Base-by-base conservation (phyloP, 768 basidiomycete genomes). In the Tulasnella sp. region DNA sequence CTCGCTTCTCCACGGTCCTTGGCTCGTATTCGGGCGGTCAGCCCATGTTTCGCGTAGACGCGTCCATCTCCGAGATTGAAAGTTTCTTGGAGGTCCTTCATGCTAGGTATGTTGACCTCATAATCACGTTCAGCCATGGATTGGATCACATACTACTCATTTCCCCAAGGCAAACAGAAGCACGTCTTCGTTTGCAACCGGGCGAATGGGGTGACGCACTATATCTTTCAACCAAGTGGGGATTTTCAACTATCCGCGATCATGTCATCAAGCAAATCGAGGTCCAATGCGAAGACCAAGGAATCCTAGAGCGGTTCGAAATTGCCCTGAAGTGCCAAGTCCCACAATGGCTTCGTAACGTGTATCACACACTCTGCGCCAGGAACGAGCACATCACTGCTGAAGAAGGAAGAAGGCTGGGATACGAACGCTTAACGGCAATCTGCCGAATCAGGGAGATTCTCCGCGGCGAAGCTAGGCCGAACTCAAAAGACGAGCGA, bases 211-310 rank as follows among this genome's bases (percentile, higher is more conserved):
- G n/a, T 1, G 30, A 15, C 9, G 34, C 42, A 17, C 38, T 59
- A 21, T 29, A 59, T 21, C 19, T 59, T 11, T 45, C 58, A 26
- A 59, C 58, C n/a, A 29, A 29, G 1, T 59, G 58, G 58, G 4
- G 27, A 10, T 51, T 50, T 47, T 13, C 21, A 23, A 30, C 23
- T 19, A 7, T 50, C 13, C 58, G 58, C 3, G 23, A 50, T 11
- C 34, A 50, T 23, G 27, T 32, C 29, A 51, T 51, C 23, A 10
- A 34, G n/a, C 3, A 26, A n/a, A 47, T 59, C 13, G 50, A 51
- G n/a, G 10, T 51, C 7, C 27, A 51, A 9, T 51, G 19, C 27
- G 50, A 19, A 17, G 50, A 27, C 15, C 17, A n/a, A 17, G 50
- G 34, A 10, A 19, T 27, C 27, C 29, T 51, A 9, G 50, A 51